Evolutionary conservation across 2,329 filamentous ascomycete genomes (phyloP), one percentile per base, ranked within the genome.

Genomic region (Phyllosticta paracitricarpa): DNA sequence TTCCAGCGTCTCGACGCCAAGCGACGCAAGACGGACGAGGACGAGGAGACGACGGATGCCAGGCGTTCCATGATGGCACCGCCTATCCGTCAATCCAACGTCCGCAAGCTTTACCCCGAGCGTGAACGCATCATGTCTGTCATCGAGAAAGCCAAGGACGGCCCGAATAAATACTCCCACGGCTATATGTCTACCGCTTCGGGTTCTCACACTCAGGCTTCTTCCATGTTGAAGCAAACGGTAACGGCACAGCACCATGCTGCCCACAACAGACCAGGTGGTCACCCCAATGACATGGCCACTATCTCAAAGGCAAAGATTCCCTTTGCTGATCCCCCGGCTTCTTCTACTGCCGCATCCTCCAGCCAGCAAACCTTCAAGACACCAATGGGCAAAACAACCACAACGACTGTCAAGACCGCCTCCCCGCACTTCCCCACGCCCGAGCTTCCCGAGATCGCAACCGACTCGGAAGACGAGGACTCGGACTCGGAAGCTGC

Each of bases 361-460:
- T 17, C 61, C 56, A 17, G 64, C 54, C 58, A 67, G 8, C 26
- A 57, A 70, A 64, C 80, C n/a, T 83, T 84, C 76, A 91, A 91
- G 78, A 89, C 88, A 17, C 87, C 89, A 1, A 85, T 81, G 9
- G 82, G 86, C 26, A 53, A 56, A 7, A 30, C 17, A 65, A 57
- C 66, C 67, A 75, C 26, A 72, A 71, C 76, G 62, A 86, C 86
- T 85, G 78, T 77, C 2, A 79, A 79, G 62, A 89, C 88, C 68
- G 87, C 89, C 30, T 96, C 91, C 1, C 91, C 91, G 1, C 85
- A 89, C 58, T 96, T 95, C 76, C 89, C 88, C 64, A 93, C 91
- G 67, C 91, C 92, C 63, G 94, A 99, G 63, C 84, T 99, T 2
- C 93, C 94, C 0, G 94, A 99, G 67, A 97, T 99, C 67, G 86